phyloP scores from a whole-genome alignment of 495 filamentous ascomycete genomes.

The Annulohypoxylon bovei region DNA sequence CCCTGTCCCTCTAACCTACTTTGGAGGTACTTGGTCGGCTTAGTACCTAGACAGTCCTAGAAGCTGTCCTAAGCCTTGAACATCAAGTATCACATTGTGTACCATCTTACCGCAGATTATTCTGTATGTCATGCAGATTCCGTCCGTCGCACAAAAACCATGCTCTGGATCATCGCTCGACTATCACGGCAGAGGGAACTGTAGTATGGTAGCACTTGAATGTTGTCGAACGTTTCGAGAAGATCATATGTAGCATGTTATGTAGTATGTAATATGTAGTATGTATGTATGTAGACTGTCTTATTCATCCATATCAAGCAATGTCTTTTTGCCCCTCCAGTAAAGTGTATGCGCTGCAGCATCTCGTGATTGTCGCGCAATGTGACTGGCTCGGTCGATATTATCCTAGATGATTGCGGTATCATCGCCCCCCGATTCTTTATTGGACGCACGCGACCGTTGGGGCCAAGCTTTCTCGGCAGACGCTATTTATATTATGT shows the following conservation, averaged over 20 bases:
- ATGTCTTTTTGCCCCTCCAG: slow-evolving; percentile 28
- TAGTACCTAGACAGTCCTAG: neutral
- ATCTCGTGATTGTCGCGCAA: slow-evolving; percentile 39
- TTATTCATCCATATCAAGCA: slow-evolving; percentile 31
- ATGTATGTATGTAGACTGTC: neutral
- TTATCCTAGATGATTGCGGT: slow-evolving; percentile 42
- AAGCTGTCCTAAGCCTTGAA: neutral
- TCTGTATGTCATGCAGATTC: slow-evolving; percentile 39
- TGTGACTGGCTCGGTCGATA: slow-evolving; percentile 42
- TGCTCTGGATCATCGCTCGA: slow-evolving; percentile 25
- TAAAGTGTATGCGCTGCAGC: slow-evolving; percentile 15
- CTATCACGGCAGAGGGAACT: slow-evolving; percentile 31
- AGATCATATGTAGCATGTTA: slow-evolving; percentile 12
- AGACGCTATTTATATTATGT: slow-evolving; percentile 35
- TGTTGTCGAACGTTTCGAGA: slow-evolving; percentile 27
- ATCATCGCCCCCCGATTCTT: slow-evolving; percentile 32
- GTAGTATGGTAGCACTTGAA: slow-evolving; percentile 11
- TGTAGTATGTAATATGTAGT: neutral
- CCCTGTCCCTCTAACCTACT: neutral
- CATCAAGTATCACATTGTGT: neutral
- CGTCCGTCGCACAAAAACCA: slow-evolving; percentile 30
- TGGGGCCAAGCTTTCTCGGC: slow-evolving; percentile 42
- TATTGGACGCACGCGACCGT: slow-evolving; percentile 38
- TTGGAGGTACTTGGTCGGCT: neutral
- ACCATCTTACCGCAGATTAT: slow-evolving; percentile 35